Evolutionary conservation across 2,329 filamentous ascomycete genomes (phyloP).

Genomic region (Fusarium heterosporum): DNA sequence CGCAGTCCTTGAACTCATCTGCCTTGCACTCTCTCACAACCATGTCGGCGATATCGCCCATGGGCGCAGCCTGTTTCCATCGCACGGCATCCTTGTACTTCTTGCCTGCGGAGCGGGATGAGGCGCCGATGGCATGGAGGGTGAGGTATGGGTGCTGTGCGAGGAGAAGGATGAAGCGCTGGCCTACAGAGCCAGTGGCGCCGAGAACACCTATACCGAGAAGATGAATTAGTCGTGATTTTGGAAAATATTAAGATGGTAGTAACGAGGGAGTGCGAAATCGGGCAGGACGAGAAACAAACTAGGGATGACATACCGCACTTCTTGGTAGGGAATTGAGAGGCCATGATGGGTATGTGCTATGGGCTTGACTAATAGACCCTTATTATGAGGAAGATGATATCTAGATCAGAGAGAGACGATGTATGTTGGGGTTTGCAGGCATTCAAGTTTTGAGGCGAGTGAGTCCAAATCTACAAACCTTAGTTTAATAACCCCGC

Average conservation of each 20-base stretch:
- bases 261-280: conserved; percentile 12
- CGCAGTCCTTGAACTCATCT: conserved; percentile 86
- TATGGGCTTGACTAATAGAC: neutral
- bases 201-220: conserved; percentile 76
- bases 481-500: conserved; percentile 42
- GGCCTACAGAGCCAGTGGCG: conserved; percentile 92
- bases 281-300: conserved; percentile 28
- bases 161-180: conserved; percentile 94
- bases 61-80: conserved; percentile 92
- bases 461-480: conserved; percentile 32
- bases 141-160: conserved; percentile 87
- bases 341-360: conserved; percentile 42
- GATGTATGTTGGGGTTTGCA: conserved; percentile 4
- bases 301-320: conserved; percentile 59
- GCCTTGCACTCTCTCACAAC: conserved; percentile 88
- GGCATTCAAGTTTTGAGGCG: conserved; percentile 22
- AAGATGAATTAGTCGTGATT: conserved; percentile 15
- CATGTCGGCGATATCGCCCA: conserved; percentile 82
- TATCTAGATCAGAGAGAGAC: neutral
- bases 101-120: conserved; percentile 89
- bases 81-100: conserved; percentile 92
- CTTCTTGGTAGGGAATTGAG: conserved; percentile 68
- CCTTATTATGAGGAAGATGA: neutral
- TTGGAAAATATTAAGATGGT: neutral
- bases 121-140: conserved; percentile 90